phyloP scores from a whole-genome alignment of 306 rosid genomes.

The Dryas octopetala region DNA sequence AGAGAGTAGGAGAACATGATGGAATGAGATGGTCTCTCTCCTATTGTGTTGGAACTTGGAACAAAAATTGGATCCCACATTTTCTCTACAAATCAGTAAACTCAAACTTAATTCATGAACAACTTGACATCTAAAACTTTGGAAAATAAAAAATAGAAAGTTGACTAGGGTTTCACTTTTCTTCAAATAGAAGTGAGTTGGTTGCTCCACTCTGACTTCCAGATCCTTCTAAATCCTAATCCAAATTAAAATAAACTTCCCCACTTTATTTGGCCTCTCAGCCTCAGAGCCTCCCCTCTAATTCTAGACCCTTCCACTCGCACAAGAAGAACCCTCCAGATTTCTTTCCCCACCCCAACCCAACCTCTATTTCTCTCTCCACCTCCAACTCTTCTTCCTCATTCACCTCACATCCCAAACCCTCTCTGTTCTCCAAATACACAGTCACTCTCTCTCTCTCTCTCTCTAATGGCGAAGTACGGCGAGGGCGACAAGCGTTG shows the following conservation, averaged over 20 bases:
- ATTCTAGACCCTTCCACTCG: conserved; percentile 7
- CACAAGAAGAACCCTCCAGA: not conserved
- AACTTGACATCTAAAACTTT: no score
- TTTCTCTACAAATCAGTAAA: no score
- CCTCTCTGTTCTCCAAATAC: not conserved
- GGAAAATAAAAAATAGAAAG: no score
- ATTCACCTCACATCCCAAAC: not conserved
- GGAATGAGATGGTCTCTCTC: no score
- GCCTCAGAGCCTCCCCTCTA: not conserved
- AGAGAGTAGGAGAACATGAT: no score
- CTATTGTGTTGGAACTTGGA: no score
- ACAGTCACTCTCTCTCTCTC: not conserved
- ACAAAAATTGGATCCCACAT: no score
- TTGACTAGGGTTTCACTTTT: no score
- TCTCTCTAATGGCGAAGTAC: conserved; percentile 60
- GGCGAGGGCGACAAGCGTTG: conserved; percentile 98
- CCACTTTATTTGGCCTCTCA: conserved; percentile 9
- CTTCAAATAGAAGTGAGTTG: no score
- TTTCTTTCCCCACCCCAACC: not conserved
- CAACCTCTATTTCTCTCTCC: not conserved
- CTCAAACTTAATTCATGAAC: no score
- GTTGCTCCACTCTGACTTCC: not conserved
- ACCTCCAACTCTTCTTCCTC: not conserved
- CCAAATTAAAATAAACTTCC: not conserved
- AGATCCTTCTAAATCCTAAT: conserved; percentile 9